Conservation (phyloP, 768 basidiomycete species). For the Tricholoma hemisulphureum region DNA sequence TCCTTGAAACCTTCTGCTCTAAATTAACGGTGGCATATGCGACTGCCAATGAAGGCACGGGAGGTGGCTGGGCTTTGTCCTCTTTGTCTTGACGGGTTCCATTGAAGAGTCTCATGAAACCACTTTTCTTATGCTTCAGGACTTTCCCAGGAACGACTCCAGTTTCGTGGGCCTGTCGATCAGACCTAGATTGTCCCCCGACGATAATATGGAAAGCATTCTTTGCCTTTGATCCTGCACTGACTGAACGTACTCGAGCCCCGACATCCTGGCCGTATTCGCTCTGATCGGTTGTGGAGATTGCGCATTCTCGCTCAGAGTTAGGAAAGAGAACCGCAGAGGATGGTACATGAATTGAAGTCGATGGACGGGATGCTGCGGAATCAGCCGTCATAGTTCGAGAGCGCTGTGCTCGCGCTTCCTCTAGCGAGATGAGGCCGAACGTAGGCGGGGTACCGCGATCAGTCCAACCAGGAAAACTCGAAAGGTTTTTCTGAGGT, state of each 20-base stretch:
- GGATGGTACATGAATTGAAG: conserved; percentile 12
- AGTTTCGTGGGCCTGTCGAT: conserved; percentile 44
- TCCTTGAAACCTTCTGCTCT: conserved; percentile 23
- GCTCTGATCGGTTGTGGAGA: conserved; percentile 23
- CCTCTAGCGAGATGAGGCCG: conserved; percentile 71
- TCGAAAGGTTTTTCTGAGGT: conserved; percentile 28
- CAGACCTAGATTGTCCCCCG: conserved; percentile 36
- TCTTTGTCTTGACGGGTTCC: conserved; percentile 51
- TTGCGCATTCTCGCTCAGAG: conserved; percentile 27
- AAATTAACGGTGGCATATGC: conserved; percentile 30
- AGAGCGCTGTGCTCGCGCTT: conserved; percentile 71
- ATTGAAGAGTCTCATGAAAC: conserved; percentile 76
- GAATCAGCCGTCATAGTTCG: conserved; percentile 45
- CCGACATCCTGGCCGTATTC: conserved; percentile 22
- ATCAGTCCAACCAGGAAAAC: conserved; percentile 53
- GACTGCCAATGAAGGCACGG: conserved; percentile 53
- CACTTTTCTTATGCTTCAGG: conserved; percentile 78
- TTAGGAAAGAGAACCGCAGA: conserved; percentile 33
- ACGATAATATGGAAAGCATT: conserved; percentile 45
- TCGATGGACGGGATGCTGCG: conserved; percentile 24
- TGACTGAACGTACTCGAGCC: conserved; percentile 58
- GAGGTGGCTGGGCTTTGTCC: conserved; percentile 46
- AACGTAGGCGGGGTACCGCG: conserved; percentile 48
- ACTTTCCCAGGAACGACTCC: conserved; percentile 36
- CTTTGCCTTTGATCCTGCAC: conserved; percentile 56